phyloP scores from a whole-genome alignment of 805 yeast species.

The Blastobotrys americana region DNA sequence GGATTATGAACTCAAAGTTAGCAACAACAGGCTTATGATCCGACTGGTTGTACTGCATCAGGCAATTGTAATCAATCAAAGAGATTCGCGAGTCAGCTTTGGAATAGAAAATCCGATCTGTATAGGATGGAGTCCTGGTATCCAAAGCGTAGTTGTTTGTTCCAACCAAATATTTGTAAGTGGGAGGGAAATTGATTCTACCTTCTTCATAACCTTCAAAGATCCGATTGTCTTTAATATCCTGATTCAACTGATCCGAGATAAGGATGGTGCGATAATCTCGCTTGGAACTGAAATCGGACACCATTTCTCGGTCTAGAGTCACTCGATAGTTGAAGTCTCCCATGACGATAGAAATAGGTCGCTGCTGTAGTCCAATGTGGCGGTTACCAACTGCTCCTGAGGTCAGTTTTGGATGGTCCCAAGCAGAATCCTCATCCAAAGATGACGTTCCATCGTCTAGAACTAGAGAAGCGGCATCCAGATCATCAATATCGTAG shows the following conservation, averaged over 20 bases:
- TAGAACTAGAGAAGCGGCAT: conserved; percentile 2
- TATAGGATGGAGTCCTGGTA: conserved; percentile 48
- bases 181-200: conserved; percentile 44
- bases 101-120: conserved; percentile 46
- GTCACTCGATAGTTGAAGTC: conserved; percentile 48
- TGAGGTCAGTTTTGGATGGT: not conserved
- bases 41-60: conserved; percentile 33
- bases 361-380: not conserved
- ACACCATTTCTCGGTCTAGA: conserved; percentile 27
- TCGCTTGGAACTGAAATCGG: conserved; percentile 26
- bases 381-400: not conserved
- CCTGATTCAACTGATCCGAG: conserved; percentile 39
- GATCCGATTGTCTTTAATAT: conserved; percentile 31
- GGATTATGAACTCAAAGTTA: conserved; percentile 29
- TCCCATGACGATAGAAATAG: conserved; percentile 37
- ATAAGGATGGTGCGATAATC: conserved; percentile 34
- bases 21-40: conserved; percentile 53
- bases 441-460: not conserved
- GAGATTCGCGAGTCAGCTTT: conserved; percentile 13
- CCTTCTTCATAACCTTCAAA: conserved; percentile 44
- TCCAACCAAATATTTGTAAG: conserved; percentile 39
- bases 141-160: conserved; percentile 22
- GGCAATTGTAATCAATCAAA: conserved; percentile 23
- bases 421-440: not conserved
- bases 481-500: conserved; percentile 18